phyloP scores from a whole-genome alignment of 2,329 filamentous ascomycete genomes.

The Stagonosporopsis cucurbitacearum region DNA sequence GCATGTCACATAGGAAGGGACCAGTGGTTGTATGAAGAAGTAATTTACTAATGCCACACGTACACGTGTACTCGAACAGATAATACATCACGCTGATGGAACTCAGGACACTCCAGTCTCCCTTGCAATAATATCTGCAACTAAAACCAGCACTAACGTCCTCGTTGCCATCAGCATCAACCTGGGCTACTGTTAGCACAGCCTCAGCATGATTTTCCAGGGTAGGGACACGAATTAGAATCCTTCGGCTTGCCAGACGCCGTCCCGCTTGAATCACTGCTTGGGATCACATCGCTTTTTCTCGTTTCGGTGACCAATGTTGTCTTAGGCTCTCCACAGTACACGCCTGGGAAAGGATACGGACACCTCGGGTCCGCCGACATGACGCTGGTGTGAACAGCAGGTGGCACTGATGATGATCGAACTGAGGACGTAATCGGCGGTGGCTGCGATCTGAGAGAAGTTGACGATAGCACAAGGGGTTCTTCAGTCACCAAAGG shows the following conservation, averaged over 20 bases:
- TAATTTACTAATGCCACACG: background rate
- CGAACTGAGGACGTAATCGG: background rate
- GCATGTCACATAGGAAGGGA: background rate
- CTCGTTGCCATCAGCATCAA: background rate
- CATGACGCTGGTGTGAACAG: constrained; percentile 6
- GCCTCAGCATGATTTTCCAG: constrained; percentile 3
- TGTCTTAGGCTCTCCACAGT: constrained; percentile 28
- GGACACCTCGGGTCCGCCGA: constrained; percentile 32
- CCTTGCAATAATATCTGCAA: constrained; percentile 4
- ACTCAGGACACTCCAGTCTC: background rate
- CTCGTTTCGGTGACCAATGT: constrained; percentile 21
- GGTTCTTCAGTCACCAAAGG: background rate
- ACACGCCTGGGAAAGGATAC: constrained; percentile 37
- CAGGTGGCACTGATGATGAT: background rate
- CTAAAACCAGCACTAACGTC: constrained; percentile 9
- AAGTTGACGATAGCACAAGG: background rate
- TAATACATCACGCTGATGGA: background rate
- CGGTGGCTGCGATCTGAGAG: background rate
- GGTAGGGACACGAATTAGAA: constrained; percentile 29
- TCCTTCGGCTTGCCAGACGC: constrained; percentile 3
- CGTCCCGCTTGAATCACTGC: background rate
- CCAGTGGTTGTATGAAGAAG: constrained; percentile 4
- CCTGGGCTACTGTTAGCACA: background rate
- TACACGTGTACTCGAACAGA: background rate
- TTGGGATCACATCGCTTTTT: background rate